A percentile compares a stretch with the other conserved stretches of the same genome.
phyloP scores from a whole-genome alignment of 2,329 filamentous ascomycete genomes.

The Ceratocystis albifundus region DNA sequence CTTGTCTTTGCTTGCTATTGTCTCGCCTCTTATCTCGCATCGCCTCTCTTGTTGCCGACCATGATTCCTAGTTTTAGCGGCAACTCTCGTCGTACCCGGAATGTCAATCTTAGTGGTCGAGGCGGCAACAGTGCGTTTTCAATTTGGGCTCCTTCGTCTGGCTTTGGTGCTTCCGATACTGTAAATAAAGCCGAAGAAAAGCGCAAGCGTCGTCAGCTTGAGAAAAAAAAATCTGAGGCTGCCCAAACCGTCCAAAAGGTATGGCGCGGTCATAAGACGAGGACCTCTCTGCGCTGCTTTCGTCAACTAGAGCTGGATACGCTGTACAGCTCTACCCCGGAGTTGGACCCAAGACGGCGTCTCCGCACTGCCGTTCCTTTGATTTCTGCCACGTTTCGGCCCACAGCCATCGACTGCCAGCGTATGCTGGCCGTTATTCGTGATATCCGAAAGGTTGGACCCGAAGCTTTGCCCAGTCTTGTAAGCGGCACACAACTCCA shows the following conservation, averaged over 20 bases:
- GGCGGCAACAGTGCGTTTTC: conserved; percentile 50
- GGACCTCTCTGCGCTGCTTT: conserved; percentile 45
- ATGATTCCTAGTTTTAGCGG: conserved; percentile 95
- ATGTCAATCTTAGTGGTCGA: conserved; percentile 90
- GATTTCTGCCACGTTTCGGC: conserved; percentile 3
- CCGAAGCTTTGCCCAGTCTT: neutral
- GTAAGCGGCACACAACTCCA: neutral
- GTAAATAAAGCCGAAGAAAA: conserved; percentile 81
- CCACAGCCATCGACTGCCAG: neutral
- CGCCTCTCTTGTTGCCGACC: conserved; percentile 20
- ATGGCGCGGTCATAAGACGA: conserved; percentile 66
- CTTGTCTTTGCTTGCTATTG: too few species aligned
- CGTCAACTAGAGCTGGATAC: conserved; percentile 54
- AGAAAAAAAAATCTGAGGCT: conserved; percentile 66
- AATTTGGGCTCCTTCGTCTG: conserved; percentile 22
- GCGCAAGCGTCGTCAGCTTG: conserved; percentile 64
- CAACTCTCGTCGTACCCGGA: conserved; percentile 68
- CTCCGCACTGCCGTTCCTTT: conserved; percentile 2
- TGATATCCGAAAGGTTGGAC: conserved; percentile 3
- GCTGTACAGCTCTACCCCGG: conserved; percentile 34
- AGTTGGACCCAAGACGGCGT: conserved; percentile 22
- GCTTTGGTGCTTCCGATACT: conserved; percentile 55
- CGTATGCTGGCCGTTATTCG: conserved; percentile 9
- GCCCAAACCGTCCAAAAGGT: conserved; percentile 61
- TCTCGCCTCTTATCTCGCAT: neutral